A percentile compares a stretch with the other conserved stretches of the same genome.
Conservation (phyloP, 2,329 filamentous ascomycete genomes). For the Chalaropsis ovoidea region DNA sequence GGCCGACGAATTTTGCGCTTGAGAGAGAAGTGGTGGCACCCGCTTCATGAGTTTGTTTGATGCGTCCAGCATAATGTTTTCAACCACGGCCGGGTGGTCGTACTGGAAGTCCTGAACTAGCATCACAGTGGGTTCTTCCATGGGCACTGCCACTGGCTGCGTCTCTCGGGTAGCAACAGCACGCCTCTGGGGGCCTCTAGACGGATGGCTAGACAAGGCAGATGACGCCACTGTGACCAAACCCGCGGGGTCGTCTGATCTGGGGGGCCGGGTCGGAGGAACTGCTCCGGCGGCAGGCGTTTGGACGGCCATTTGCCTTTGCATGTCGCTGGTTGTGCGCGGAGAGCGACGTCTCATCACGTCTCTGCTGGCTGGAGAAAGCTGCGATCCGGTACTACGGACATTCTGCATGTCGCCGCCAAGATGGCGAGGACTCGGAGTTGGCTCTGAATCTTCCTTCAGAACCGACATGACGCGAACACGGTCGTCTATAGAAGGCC, state of each 20-base stretch:
- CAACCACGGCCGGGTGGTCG: conserved; percentile 41
- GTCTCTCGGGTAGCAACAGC: background rate
- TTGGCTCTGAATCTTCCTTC: conserved; percentile 23
- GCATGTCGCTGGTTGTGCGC: conserved; percentile 10
- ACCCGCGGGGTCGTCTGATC: conserved; percentile 12
- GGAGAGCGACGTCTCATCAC: conserved; percentile 45
- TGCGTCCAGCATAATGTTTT: conserved; percentile 41
- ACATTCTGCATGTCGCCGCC: conserved; percentile 29
- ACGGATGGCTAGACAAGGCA: conserved; percentile 29
- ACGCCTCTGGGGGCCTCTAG: conserved; percentile 25
- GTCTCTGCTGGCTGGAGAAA: conserved; percentile 41
- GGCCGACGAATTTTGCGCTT: background rate
- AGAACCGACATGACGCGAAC: conserved; percentile 24
- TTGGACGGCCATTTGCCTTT: background rate
- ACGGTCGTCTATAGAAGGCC: conserved; percentile 23
- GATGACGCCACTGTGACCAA: conserved; percentile 4
- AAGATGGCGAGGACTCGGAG: conserved; percentile 16
- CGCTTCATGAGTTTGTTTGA: conserved; percentile 30
- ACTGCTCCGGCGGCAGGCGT: background rate
- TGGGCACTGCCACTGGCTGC: conserved; percentile 10
- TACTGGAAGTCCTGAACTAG: conserved; percentile 48
- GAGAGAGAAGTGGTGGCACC: background rate
- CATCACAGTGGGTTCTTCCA: conserved; percentile 41
- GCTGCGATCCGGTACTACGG: conserved; percentile 39
- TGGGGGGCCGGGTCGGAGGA: conserved; percentile 14